These are phyloP conservation scores for Mucor mucedo DNA, from an alignment of 371 early-diverging fungal species.

Conservation along the genomic window DNA sequence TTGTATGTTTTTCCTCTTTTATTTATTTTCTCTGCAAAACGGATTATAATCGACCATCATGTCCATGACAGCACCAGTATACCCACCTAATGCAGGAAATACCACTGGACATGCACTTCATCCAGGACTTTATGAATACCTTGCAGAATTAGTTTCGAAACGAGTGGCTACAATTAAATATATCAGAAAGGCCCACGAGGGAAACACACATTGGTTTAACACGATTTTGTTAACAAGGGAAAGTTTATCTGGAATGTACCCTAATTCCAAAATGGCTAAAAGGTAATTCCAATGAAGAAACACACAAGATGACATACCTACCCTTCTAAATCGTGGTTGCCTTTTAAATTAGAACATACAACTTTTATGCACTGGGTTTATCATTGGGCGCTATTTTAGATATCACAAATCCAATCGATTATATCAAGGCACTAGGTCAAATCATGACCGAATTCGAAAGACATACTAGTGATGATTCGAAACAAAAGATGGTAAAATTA, in stretches of 20 bases:
- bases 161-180: constrained; percentile 71
- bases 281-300: constrained; percentile 31
- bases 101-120: constrained; percentile 18
- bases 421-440: constrained; percentile 64
- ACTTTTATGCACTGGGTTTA: constrained; percentile 67
- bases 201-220: constrained; percentile 64
- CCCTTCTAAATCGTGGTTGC: not conserved
- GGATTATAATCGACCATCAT: constrained; percentile 9
- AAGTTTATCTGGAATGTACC: constrained; percentile 49
- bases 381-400: constrained; percentile 69
- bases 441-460: constrained; percentile 64
- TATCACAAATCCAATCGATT: constrained; percentile 66
- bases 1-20: no score
- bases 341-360: constrained; percentile 42
- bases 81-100: constrained; percentile 15
- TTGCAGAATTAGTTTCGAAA: constrained; percentile 67
- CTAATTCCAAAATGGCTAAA: constrained; percentile 48
- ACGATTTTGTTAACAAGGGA: constrained; percentile 60
- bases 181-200: constrained; percentile 61
- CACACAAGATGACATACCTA: not conserved
- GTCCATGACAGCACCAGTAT: constrained; percentile 22
- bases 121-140: constrained; percentile 50
- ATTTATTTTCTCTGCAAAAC: no score
- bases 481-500: constrained; percentile 58
- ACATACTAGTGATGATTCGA: constrained; percentile 55